Evolutionary conservation across 148 eudicot species (phyloP), one percentile per base, ranked within the genome.

Genomic region (Fagopyrum esculentum): DNA sequence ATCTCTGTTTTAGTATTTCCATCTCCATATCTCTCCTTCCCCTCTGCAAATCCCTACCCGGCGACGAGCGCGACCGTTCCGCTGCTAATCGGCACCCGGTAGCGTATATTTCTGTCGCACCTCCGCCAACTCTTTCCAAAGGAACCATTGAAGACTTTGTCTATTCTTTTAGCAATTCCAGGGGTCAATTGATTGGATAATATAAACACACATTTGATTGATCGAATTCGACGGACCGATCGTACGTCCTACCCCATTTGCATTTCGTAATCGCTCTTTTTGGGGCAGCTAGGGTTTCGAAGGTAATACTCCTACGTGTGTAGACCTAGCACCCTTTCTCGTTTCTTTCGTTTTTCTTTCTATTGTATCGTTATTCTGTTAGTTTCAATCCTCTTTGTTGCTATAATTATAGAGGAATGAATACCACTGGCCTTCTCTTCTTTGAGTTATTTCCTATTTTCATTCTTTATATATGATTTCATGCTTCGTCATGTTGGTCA

Each of bases 241-340:
- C 40, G 66, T 30, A 60, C 66, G 40, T 19, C 9, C 40, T 60
- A 22, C 40, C 66, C 45, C 69, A n/a, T 35, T 19, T 63, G 5
- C 40, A 4, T 44, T 35, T 35, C 35, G 45, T 45, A 29, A 63
- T 63, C 69, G 69, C n/a, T 16, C 11, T 63, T 60, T 60, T 22
- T 35, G 40, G 66, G 66, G 66, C 11, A 60, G 66, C 66, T 60
- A 60, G 66, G 66, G 66, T 60, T 60, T 60, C 35, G 3, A 60
- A 19, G 66, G 66, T 60, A 17, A 9, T 60, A 9, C 26, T 60
- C 40, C 19, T 19, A 22, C 26, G 66, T 35, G 9, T 22, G 3
- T 9, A 35, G 40, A 35, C 40, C 40, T 60, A 22, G 9, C 13
- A 19, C 6, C 63, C 63, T 57, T 19, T 57, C 19, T 57, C 12